Evolutionary conservation across 2,329 filamentous ascomycete species (phyloP), one percentile per base, ranked within the genome.

Genomic region (Aspergillus fischeri): DNA sequence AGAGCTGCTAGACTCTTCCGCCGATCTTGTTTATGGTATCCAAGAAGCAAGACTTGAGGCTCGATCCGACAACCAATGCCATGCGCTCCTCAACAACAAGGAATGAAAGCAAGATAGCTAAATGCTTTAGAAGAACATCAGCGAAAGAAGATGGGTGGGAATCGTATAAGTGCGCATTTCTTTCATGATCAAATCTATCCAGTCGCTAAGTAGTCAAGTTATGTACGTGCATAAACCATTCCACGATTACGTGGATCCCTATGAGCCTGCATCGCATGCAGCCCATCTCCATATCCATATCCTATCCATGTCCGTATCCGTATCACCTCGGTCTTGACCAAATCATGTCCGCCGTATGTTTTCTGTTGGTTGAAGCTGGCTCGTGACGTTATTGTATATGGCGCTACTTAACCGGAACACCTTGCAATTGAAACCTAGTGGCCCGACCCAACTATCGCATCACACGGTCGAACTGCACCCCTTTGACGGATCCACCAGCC

Each of bases 391-490:
- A 44, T 20, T n/a, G 38, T 42, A n/a, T 20, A 32, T 17, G 32
- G 32, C 32, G 32, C 32, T 2, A 17, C 32, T 17, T 3, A 38
- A 38, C 14, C 14, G 5, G 14, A 38, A 38, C 32, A 38, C 47
- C 27, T 49, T 51, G 45, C 44, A 29, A 35, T 45, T 28, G 44
- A 44, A 48, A 48, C 28, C 25, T 25, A 52, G 52, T 21, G 41
- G 49, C 51, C 50, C 48, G 55, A 41, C 53, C 35, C 41, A 29
- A 42, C 55, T 54, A 90, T 76, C 86, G 88, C 69, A 91, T 73
- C 44, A 97, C 92, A 53, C 87, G 81, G 62, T 97, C 92, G 70
- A 92, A 99, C 6, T 77, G 74, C 65, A 86, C 81, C 2, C 86
- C 88, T 74, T 86, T 87, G 44, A 97, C 86, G 0, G 78, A 77